A percentile compares a stretch with the other conserved stretches of the same genome.
Evolutionary conservation across 495 filamentous ascomycete species (phyloP).

Genomic region (Penicillium crystallinum): DNA sequence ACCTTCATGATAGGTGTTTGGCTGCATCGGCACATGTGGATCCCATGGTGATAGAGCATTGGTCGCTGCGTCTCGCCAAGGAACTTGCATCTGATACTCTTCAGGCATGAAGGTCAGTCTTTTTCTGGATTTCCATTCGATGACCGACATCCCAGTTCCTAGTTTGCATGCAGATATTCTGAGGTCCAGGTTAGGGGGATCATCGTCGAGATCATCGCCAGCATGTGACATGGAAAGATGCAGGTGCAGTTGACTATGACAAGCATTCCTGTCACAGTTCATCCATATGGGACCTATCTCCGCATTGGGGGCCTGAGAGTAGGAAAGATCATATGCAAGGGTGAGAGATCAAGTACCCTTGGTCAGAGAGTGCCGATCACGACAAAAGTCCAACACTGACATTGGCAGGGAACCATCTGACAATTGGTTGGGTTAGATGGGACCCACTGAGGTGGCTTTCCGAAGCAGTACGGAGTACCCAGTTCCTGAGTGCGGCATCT

Average conservation of each 20-base stretch:
- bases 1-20: background rate
- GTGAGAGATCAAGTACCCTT: background rate
- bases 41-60: background rate
- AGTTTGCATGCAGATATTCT: background rate
- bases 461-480: background rate
- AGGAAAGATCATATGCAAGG: constrained; percentile 20
- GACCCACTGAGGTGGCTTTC: background rate
- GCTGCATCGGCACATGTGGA: constrained; percentile 4
- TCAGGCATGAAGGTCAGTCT: background rate
- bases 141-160: background rate
- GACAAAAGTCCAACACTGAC: background rate
- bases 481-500: background rate
- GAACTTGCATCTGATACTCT: background rate
- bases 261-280: constrained; percentile 10
- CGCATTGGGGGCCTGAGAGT: constrained; percentile 6
- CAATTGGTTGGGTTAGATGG: background rate
- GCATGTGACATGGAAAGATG: constrained; percentile 4
- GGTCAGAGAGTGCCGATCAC: background rate
- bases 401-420: background rate
- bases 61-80: background rate
- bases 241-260: constrained; percentile 18
- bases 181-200: background rate
- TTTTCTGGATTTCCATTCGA: background rate
- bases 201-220: background rate
- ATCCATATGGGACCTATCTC: constrained; percentile 7